Base-by-base conservation (phyloP, 2,329 filamentous ascomycete species). In the Escovopsis sp. region DNA sequence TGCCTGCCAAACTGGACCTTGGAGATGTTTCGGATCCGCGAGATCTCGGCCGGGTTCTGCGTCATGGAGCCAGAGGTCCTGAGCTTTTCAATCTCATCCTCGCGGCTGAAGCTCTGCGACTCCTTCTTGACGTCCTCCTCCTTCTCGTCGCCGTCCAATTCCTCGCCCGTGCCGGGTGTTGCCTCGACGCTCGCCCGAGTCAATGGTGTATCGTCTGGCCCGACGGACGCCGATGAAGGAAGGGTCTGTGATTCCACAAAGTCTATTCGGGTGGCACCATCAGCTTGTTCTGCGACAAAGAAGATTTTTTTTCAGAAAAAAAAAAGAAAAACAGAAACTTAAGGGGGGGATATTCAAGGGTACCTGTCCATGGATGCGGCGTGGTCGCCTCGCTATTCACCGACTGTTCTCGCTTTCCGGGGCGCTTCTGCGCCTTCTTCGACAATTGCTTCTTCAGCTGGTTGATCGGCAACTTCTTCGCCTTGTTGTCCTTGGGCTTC, bases 41-140 rank as follows among this genome's bases (percentile, higher is more conserved):
- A 89, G 47, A 98, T 87, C 58, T 98, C 93, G 11, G 89, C 87
- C 44, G 94, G 91, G 51, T 96, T 96, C 59, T 98, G 93, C 10
- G 93, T 98, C 91, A 98, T 96, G 47, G 87, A 95, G 30, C 91
- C 93, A 23, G 85, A 85, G 4, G 87, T 94, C 35, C 91, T 80
- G 9, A 98, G 72, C 58, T 95, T 94, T 59, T 98, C 91, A 44
- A 96, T 95, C 60, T 98, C 91, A 49, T 93, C 85, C 59, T 94
- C 85, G 40, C 83, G 76, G 48, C 82, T 80, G 56, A 85, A 89
- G 5, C 71, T 68, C 11, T 66, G 63, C 47, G 62, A 69, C 55
- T 73, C 65, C 43, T 63, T 66, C 53, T 68, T 69, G 4, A 59
- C 53, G 11, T 67, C 63, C 3, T 61, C 60, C 4, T 65, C 62